Evolutionary conservation across 192 early-diverging fungal species (phyloP).

Genomic region (Glomus cerebriforme): DNA sequence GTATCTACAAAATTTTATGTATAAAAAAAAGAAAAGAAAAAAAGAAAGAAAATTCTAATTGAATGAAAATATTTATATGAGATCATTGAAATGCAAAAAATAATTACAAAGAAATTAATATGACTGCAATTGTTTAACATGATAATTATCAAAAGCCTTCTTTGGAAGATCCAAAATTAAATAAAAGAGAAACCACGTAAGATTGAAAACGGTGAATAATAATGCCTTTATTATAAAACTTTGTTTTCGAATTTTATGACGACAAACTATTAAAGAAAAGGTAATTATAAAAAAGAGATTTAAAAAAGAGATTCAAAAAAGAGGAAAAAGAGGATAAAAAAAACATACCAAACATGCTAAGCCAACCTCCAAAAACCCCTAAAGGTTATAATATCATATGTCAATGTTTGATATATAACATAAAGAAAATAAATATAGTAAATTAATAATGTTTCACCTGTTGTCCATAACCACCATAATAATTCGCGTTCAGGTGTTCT

Average conservation of each 20-base stretch:
- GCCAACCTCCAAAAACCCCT: slow-evolving; percentile 27
- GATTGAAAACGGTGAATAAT: slow-evolving; percentile 24
- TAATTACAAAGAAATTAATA: not conserved
- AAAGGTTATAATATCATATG: not conserved
- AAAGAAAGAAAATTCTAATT: no score
- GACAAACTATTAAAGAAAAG: not conserved
- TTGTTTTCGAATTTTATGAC: slow-evolving; percentile 28
- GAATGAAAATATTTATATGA: no score
- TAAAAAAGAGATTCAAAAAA: not conserved
- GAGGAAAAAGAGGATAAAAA: not conserved
- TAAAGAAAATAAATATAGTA: no score
- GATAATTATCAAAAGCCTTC: not conserved
- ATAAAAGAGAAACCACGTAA: slow-evolving; percentile 26
- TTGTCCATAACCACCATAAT: slow-evolving; percentile 28
- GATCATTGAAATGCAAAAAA: not conserved
- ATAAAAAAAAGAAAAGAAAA: no score
- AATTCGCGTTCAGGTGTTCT: slow-evolving; percentile 29
- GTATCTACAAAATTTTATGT: no score
- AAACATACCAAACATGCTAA: slow-evolving; percentile 23
- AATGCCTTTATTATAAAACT: slow-evolving; percentile 17
- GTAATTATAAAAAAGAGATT: not conserved
- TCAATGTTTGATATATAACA: not conserved
- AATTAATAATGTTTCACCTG: not conserved
- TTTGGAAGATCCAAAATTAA: slow-evolving; percentile 17
- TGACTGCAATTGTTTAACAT: not conserved